A percentile compares a stretch with the other conserved stretches of the same genome.
Evolutionary conservation across 2,329 filamentous ascomycete species (phyloP).

Genomic region (Cordyceps javanica): DNA sequence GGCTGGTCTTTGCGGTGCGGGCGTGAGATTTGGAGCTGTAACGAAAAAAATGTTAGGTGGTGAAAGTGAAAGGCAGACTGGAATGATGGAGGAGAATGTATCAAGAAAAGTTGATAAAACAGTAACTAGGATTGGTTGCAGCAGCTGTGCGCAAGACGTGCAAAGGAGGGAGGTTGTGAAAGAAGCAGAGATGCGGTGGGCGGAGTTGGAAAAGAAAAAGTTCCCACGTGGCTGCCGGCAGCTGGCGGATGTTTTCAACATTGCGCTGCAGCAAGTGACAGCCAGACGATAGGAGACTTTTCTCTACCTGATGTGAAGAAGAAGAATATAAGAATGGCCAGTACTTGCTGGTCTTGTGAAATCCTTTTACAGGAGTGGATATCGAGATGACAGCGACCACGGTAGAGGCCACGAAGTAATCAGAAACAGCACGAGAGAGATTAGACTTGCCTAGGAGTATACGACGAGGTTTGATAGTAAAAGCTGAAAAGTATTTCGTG

Average conservation of each 20-base stretch:
- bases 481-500: not conserved
- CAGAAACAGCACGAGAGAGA: not conserved
- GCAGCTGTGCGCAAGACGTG: not conserved
- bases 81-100: not conserved
- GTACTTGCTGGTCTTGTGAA: not conserved
- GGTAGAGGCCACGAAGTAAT: not conserved
- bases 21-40: not conserved
- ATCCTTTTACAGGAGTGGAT: not conserved
- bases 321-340: not conserved
- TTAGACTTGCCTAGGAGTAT: not conserved
- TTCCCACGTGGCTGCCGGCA: not conserved
- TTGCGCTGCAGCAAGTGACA: not conserved
- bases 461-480: not conserved
- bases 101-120: not conserved
- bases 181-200: not conserved
- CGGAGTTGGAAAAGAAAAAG: not conserved
- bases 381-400: too few species aligned
- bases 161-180: not conserved
- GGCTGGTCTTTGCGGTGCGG: not conserved
- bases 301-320: too few species aligned
- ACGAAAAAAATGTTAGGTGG: not conserved
- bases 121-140: not conserved
- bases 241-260: conserved; percentile 1
- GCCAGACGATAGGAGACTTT: not conserved
- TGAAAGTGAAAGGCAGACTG: not conserved